Conservation (phyloP, 192 early-diverging fungal genomes). For the Coemansia umbellata region DNA sequence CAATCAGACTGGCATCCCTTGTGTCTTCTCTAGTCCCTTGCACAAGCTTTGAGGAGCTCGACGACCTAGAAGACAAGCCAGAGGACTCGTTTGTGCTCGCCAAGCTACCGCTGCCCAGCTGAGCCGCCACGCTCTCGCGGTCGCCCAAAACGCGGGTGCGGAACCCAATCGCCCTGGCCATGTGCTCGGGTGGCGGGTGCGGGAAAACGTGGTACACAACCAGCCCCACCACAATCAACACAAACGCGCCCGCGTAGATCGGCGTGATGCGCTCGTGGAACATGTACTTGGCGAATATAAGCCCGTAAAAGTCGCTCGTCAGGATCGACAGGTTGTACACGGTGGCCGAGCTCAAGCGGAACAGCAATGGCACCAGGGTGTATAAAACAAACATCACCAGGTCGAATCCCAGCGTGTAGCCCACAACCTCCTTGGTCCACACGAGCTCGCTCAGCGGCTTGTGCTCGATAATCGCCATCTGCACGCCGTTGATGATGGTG, state of each 20-base stretch:
- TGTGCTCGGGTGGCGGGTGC: slow-evolving; percentile 49
- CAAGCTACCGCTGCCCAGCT: too few relatives aligned
- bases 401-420: slow-evolving; percentile 62
- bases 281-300: slow-evolving; percentile 69
- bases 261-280: slow-evolving; percentile 58
- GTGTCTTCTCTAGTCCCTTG: too few relatives aligned
- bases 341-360: slow-evolving; percentile 66
- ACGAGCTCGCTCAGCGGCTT: slow-evolving; percentile 39
- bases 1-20: too few relatives aligned
- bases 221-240: slow-evolving; percentile 62
- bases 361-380: slow-evolving; percentile 64
- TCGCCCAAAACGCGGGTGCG: slow-evolving; percentile 35
- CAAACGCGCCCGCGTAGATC: slow-evolving; percentile 67
- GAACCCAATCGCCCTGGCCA: slow-evolving; percentile 42
- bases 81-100: too few relatives aligned
- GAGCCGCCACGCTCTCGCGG: too few relatives aligned
- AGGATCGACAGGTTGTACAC: slow-evolving; percentile 76
- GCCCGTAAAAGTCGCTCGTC: slow-evolving; percentile 76
- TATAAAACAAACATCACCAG: slow-evolving; percentile 70
- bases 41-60: too few relatives aligned
- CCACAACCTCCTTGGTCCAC: slow-evolving; percentile 57
- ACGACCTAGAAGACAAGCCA: too few relatives aligned
- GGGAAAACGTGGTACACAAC: slow-evolving; percentile 64
- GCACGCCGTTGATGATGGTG: slow-evolving; percentile 68
- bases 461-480: slow-evolving; percentile 68